Evolutionary conservation across 2,329 filamentous ascomycete species (phyloP), one percentile per base, ranked within the genome.

Genomic region (Dothideomycetes sp.): DNA sequence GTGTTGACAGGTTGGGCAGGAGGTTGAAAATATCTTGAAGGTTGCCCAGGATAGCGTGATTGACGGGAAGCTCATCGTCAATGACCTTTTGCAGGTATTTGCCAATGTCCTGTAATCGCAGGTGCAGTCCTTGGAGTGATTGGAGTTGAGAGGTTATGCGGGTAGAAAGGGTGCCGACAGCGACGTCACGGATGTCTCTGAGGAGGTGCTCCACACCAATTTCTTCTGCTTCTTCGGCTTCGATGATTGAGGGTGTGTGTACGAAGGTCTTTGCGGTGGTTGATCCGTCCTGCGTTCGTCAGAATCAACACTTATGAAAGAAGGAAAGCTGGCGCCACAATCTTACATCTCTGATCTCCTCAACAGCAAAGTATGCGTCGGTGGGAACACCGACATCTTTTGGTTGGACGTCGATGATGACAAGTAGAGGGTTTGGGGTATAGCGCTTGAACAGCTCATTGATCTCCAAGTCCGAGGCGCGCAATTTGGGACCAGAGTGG

Each of bases 391-490:
- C 91, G 15, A 94, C 84, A 65, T 96, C 89, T 68, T 95, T 95
- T 17, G 91, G 89, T 65, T 96, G 89, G 47, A 98, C 91, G 59
- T 98, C 91, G 52, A 98, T 88, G 63, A 98, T 98, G 59, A 96
- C 89, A 38, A 98, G 75, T 51, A 98, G 71, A 37, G 91, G 91
- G 58, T 96, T 94, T 15, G 91, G 86, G 38, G 88, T 95, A 70
- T 98, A 98, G 70, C 88, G 79, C 73, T 98, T 98, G 77, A 98
- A 96, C 44, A 98, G 77, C 68, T 98, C 91, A 67, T 98, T 98
- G 80, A 98, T 94, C 69, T 96, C 85, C 51, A 98, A 70, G 71
- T 98, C 91, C 34, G 91, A 95, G 41, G 88, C 89, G 59, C 91
- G 80, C 56, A 98, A 73, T 73, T 96, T 98, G 30, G 91, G 91